Base-by-base conservation (phyloP, 306 rosid species). In the Astragalus membranaceus region DNA sequence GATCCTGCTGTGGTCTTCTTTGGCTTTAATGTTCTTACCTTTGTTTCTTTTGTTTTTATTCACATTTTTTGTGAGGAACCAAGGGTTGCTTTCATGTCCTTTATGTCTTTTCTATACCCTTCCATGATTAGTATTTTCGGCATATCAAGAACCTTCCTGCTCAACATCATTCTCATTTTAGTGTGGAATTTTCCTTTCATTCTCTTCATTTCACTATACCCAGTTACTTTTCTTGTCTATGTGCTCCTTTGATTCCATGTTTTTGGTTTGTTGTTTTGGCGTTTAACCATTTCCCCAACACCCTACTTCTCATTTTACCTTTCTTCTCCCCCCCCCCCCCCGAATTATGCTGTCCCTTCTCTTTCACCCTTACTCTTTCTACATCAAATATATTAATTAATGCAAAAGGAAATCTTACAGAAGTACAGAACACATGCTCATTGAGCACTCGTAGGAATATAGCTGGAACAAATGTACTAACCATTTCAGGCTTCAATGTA, bases 401-500 rank as follows among this genome's bases (percentile, higher is more conserved):
- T 20, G 30, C 44, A 73, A 46, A 60, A 73, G 60, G 48, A 67
- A 65, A 35, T 41, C 70, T 30, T 47, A 56, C 5, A 76, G 33
- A 41, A 60, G 17, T 46, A 49, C 5, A 76, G 33, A 41, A 60
- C 41, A 33, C 56, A 50, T 69, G 69, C 50, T 4, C 16, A 1
- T 62, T 20, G 43, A 39, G 54, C 47, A 73, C 12, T 32, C 47
- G 26, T 8, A 13, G 10, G 7, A 69, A 64, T 35, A 37, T 20
- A 69, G 26, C 54, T 35, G 39, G 14, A 57, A 33, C 35, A 74
- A 50, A 61, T 1, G 54, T 29, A 81, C 83, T 86, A 75, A 95
- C 99, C 97, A 95, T 55, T 85, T 95, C 97, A 10, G 84, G 77
- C 81, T 89, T 95, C 83, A 95, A 73, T 29, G 81, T 53, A 14